These are phyloP conservation scores for Glycine latifolia DNA, from an alignment of 306 rosid species.

Conservation along the genomic window DNA sequence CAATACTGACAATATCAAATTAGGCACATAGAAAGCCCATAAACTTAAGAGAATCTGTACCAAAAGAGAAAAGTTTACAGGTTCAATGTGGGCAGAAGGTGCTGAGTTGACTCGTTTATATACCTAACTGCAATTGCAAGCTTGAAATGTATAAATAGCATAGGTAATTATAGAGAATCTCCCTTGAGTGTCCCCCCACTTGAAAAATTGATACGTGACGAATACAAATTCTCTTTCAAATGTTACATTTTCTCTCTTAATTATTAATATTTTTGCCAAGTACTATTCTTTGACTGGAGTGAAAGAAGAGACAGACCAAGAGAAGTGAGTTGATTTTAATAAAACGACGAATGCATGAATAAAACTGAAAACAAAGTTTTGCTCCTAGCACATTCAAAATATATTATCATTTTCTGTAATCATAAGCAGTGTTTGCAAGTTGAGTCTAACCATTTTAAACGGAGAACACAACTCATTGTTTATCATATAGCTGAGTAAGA, in stretches of 20 bases:
- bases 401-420: slow-evolving; percentile 15
- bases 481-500: too few species aligned
- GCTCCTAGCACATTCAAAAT: neutral
- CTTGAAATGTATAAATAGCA: neutral
- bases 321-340: neutral
- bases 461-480: neutral
- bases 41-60: neutral
- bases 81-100: slow-evolving; percentile 18
- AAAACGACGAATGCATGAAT: neutral
- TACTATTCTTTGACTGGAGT: neutral
- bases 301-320: neutral
- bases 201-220: neutral
- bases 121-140: neutral
- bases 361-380: neutral
- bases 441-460: neutral
- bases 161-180: neutral
- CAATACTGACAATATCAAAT: slow-evolving; percentile 12
- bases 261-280: too few species aligned
- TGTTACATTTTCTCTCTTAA: neutral
- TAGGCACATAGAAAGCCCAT: neutral
- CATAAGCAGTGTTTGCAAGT: neutral
- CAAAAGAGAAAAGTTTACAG: neutral
- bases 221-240: neutral
- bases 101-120: neutral
- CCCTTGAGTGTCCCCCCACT: neutral